Base-by-base conservation (phyloP, 306 rosid species). In the Comarum palustre region DNA sequence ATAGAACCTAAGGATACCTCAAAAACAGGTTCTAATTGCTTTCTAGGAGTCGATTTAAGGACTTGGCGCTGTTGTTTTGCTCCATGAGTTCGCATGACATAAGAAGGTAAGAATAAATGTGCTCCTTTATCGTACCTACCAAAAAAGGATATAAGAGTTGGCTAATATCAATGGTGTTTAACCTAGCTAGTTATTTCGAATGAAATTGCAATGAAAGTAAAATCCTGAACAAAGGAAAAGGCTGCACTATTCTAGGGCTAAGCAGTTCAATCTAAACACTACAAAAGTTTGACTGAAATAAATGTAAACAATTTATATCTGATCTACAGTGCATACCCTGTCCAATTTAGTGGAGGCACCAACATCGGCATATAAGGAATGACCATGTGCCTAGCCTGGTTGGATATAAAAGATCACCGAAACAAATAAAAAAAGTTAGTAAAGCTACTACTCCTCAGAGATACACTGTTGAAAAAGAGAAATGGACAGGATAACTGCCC, bases 281-380 rank as follows among this genome's bases (percentile, higher is more conserved):
- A 6, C n/a, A 12, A 59, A 59, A 63, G 5, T 1, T 19, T 15
- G 36, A 36, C 3, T 71, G 9, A 1, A 7, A 5, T 4, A 60
- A 60, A 29, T 2, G 22, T 9, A 38, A 39, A 22, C 41, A 63
- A 14, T 48, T 47, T 36, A 12, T n/a, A 43, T 41, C 43, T 58
- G 60, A 58, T 41, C 14, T 65, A 13, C 66, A 74, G 27, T 57
- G 5, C 82, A 78, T 91, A 94, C 99, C 96, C 90, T 59, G 87
- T 85, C 99, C 99, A 94, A 47, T 83, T 83, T 70, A 65, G 65
- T 65, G 98, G 97, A 64, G 99, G 96, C 75, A 91, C 95, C 88
- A 94, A 74, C 99, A 94, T 91, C 65, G 99, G 99, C 99, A 91
- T 91, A 79, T 94, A 91, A 39, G 97, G 98, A 77, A 94, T 89